Percentiles rank a stretch among this genome's conserved stretches.
These are phyloP conservation scores for Mariannaea sp. DNA, from an alignment of 2,329 filamentous ascomycete species.

Conservation along the genomic window DNA sequence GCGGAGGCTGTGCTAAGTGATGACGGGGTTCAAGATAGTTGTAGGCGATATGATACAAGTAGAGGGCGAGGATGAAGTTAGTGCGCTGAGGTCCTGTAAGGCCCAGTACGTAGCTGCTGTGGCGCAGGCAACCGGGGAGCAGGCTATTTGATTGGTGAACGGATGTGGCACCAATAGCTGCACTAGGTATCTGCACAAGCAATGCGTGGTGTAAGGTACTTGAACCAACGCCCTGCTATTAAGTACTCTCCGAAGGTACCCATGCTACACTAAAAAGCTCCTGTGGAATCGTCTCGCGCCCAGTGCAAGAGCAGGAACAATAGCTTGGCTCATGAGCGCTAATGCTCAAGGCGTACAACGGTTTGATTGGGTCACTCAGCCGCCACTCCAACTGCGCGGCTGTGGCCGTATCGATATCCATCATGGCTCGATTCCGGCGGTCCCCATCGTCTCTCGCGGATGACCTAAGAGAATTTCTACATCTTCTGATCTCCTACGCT, in stretches of 20 bases:
- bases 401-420: conserved; percentile 1
- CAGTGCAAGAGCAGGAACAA: no score
- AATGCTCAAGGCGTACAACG: background rate
- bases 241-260: background rate
- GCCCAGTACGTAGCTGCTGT: conserved; percentile 4
- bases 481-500: background rate
- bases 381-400: conserved; percentile 1
- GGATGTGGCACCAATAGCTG: background rate
- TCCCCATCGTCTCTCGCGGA: conserved; percentile 1
- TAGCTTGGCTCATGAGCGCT: no score
- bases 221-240: no score
- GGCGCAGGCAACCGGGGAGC: background rate
- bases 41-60: background rate
- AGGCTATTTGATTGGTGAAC: background rate
- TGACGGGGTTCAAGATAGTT: conserved; percentile 4
- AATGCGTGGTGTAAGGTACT: no score
- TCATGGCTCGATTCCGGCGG: conserved; percentile 17
- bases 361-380: conserved; percentile 3
- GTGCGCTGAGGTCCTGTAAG: conserved; percentile 7
- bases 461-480: background rate
- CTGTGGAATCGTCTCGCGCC: no score
- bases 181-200: background rate
- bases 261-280: background rate
- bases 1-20: background rate
- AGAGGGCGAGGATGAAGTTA: conserved; percentile 10